Evolutionary conservation across 768 basidiomycete species (phyloP), one percentile per base, ranked within the genome.

Genomic region (Boletus subcaerulescens): DNA sequence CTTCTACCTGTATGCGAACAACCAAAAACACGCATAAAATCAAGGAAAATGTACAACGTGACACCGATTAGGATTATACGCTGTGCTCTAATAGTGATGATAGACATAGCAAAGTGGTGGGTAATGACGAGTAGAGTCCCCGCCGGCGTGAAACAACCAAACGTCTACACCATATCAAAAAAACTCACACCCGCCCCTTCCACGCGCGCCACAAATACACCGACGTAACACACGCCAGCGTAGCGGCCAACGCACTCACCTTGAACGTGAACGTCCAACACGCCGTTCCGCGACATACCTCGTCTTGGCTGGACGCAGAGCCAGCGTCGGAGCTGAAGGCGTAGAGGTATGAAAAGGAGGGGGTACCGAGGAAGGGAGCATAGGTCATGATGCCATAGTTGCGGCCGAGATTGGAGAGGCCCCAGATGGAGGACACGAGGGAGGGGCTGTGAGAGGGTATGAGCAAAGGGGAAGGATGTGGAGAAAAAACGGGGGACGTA

Each of bases 331-430:
- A 79, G 45, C 89, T 64, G 59, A 85, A 82, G 14, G 91, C 91
- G 56, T 91, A 93, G 0, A 92, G 65, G 67, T 89, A 91, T 3
- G 91, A 90, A 66, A 91, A 91, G 0, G 83, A 35, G 2, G 88
- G 82, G 0, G 89, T 90, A 6, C 89, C 90, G 24, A 83, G 67
- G 67, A 91, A 87, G 5, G 89, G 85, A 0, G 89, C 84, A 60
- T 89, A 90, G 45, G 86, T 82, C 52, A 90, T 64, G 36, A 89
- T 69, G 24, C 89, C 89, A 55, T 83, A 92, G 68, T 93, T 93
- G 53, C 91, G 82, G 10, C 84, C 91, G 5, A 85, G 73, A 57
- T 89, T 79, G n/a, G 75, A 63, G 26, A 78, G 66, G 13, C 91
- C 91, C 87, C 89, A 93, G 22, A 87, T 76, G 1, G 85, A 77